Conservation (phyloP, 257 asterid genomes). For the Striga asiatica region DNA sequence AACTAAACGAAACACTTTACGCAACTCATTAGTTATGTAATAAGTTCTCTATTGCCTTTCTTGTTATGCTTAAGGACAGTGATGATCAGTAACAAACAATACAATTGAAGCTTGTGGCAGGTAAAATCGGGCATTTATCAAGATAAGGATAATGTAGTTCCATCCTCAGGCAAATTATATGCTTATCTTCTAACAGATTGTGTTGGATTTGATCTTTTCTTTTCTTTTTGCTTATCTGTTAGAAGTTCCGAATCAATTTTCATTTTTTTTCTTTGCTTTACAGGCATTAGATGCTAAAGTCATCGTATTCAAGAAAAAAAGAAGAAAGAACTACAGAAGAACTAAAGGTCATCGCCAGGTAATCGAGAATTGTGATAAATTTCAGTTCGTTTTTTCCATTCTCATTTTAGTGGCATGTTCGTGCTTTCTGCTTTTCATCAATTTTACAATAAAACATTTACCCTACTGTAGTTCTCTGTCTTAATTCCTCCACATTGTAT, state of each 20-base stretch:
- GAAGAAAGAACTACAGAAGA: conserved; percentile 93
- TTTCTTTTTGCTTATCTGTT: neutral
- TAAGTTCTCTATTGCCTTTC: too few species aligned
- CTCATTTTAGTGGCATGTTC: neutral
- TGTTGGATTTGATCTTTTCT: neutral
- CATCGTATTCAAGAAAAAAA: conserved; percentile 88
- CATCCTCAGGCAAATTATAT: neutral
- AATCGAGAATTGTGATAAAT: conserved; percentile 13
- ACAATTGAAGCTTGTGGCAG: neutral
- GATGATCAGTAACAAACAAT: neutral
- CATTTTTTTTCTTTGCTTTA: conserved; percentile 2
- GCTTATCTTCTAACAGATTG: neutral
- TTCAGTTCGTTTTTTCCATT: neutral
- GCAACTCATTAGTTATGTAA: neutral
- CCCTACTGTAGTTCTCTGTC: neutral
- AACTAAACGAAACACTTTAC: neutral
- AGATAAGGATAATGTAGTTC: neutral
- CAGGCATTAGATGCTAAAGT: conserved; percentile 96
- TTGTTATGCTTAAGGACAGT: too few species aligned
- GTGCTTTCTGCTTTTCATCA: neutral
- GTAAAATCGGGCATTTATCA: neutral
- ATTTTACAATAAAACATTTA: neutral
- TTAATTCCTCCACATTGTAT: neutral
- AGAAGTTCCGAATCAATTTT: neutral
- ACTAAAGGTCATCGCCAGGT: conserved; percentile 94